Evolutionary conservation across 2,329 filamentous ascomycete genomes (phyloP), one percentile per base, ranked within the genome.

Genomic region (Lasiodiplodia sp.): DNA sequence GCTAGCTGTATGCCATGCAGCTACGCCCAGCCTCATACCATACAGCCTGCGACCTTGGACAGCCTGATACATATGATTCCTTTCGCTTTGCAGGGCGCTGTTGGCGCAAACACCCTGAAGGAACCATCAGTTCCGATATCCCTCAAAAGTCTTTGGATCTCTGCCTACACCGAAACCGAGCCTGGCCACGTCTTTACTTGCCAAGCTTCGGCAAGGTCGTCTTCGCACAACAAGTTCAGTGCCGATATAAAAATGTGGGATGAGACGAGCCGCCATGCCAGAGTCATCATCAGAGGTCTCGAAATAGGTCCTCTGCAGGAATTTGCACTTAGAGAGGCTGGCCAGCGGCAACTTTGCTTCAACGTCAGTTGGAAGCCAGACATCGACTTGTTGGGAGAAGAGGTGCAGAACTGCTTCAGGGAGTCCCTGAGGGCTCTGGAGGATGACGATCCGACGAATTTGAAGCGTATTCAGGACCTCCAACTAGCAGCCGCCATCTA

Each of bases 361-460:
- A 68, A 68, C 25, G 56, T 68, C 44, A 31, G 18, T 31, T 66
- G 57, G 58, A 68, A 68, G 34, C 67, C 67, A 28, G 67, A 68
- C 40, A 68, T 68, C 34, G 66, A 68, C 25, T 57, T 68, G 21
- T 57, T 68, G 16, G 55, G 56, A 21, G 47, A 47, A 31, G 53
- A 68, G 31, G 60, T 64, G 12, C 66, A 68, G 55, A 66, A 31
- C 40, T 58, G 53, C 28, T 58, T 66, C 16, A 56, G 51, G 21
- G 38, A 68, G 6, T 64, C 25, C 16, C 6, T 65, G 12, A 40
- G 25, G n/a, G 6, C 21, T 47, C 14, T 44, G 18, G 47, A 53
- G 53, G 34, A 34, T 3, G 16, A 40, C 2, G 67, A 64, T n/a
- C 10, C 51, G 11, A 16, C 12, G 14, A 68, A 57, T 49, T 14